Conservation (phyloP, 1,284 basidiomycete species). For the Trichosporon faecale region DNA sequence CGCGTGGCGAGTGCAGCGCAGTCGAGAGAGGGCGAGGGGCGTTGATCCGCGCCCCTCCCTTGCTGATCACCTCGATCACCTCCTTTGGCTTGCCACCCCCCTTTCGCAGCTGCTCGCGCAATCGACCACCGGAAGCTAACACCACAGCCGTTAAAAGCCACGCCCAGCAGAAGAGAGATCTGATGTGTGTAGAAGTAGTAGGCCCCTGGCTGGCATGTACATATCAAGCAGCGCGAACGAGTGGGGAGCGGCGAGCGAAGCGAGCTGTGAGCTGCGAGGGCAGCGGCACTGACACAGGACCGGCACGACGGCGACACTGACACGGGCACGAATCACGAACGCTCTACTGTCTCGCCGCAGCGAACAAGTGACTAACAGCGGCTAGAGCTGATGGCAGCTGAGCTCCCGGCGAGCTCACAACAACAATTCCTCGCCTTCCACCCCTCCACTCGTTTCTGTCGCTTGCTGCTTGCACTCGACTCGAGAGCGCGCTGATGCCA, state of each 20-base stretch:
- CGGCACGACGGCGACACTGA: too few relatives aligned
- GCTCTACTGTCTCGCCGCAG: too few relatives aligned
- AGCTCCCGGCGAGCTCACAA: too few relatives aligned
- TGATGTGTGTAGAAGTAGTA: constrained; percentile 8
- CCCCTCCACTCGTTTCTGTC: too few relatives aligned
- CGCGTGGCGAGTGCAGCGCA: background rate
- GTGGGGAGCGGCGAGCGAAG: background rate
- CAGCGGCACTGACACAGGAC: too few relatives aligned
- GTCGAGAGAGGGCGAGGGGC: too few relatives aligned
- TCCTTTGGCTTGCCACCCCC: background rate
- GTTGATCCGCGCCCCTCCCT: background rate
- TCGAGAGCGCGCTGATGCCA: background rate
- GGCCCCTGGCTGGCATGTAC: background rate
- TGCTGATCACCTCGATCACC: background rate
- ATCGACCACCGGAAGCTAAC: background rate
- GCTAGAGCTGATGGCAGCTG: too few relatives aligned
- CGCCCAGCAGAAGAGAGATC: background rate
- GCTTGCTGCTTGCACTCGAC: too few relatives aligned
- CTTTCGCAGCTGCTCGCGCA: background rate
- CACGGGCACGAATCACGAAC: too few relatives aligned
- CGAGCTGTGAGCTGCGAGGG: background rate
- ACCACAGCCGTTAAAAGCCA: background rate
- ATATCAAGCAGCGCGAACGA: background rate
- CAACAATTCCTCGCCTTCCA: too few relatives aligned
- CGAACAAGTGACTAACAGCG: too few relatives aligned